These are phyloP conservation scores for Metschnikowia kunwiensis DNA, from an alignment of 805 yeast species.

Conservation along the genomic window DNA sequence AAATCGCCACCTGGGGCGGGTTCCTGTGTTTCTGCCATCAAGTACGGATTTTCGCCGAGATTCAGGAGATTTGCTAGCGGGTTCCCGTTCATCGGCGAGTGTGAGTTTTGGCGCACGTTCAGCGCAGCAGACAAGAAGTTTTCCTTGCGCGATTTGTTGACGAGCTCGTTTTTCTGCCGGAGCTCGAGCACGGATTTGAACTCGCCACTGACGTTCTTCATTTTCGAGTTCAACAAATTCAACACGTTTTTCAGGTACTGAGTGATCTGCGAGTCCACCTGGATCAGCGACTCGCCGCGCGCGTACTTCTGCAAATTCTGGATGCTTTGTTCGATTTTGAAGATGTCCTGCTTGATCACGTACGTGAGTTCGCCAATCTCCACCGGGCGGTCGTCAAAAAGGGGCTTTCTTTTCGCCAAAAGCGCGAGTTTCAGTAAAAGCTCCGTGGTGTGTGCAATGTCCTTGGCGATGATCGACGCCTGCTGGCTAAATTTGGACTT, in stretches of 20 bases:
- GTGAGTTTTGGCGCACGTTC: slow-evolving; percentile 25
- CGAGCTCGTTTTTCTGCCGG: slow-evolving; percentile 79
- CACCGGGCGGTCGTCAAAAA: slow-evolving; percentile 90
- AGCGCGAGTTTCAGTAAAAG: slow-evolving; percentile 75
- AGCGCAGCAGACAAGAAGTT: slow-evolving; percentile 64
- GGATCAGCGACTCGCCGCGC: slow-evolving; percentile 41
- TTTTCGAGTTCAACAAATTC: slow-evolving; percentile 79
- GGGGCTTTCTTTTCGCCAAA: slow-evolving; percentile 83
- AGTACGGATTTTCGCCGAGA: slow-evolving; percentile 41
- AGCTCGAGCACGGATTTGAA: slow-evolving; percentile 86
- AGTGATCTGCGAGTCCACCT: slow-evolving; percentile 57
- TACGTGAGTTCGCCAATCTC: slow-evolving; percentile 91
- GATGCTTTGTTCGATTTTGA: slow-evolving; percentile 70
- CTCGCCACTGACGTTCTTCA: slow-evolving; percentile 88
- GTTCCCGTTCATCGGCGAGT: slow-evolving; percentile 24
- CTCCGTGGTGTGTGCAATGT: slow-evolving; percentile 81
- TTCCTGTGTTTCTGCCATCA: slow-evolving; percentile 26
- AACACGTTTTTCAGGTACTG: slow-evolving; percentile 85
- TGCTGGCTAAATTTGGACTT: slow-evolving; percentile 46
- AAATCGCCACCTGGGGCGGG: slow-evolving; percentile 43
- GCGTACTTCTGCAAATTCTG: slow-evolving; percentile 57
- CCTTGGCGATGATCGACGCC: slow-evolving; percentile 84
- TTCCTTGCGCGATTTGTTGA: slow-evolving; percentile 77
- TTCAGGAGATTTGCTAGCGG: slow-evolving; percentile 13
- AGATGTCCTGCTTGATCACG: slow-evolving; percentile 81